A percentile compares a stretch with the other conserved stretches of the same genome.
phyloP scores from a whole-genome alignment of 2,329 filamentous ascomycete species.

The Phyllachora maydis region DNA sequence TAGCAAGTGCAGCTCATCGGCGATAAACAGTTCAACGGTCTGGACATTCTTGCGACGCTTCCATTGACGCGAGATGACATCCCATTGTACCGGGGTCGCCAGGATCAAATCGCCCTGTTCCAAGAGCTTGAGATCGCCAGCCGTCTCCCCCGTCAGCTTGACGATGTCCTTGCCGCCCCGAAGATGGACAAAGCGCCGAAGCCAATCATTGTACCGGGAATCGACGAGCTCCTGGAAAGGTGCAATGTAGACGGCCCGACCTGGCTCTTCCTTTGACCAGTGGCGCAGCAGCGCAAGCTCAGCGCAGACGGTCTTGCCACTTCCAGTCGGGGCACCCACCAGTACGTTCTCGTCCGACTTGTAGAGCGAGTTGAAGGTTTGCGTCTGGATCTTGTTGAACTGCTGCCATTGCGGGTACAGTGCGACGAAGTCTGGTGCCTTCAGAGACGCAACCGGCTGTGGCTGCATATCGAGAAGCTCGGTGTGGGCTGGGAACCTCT shows the following conservation, averaged over 20 bases:
- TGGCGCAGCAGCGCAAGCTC: constrained; percentile 83
- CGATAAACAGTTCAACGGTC: constrained; percentile 75
- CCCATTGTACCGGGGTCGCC: constrained; percentile 88
- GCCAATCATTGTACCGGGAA: constrained; percentile 65
- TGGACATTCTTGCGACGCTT: constrained; percentile 91
- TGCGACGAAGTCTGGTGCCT: constrained; percentile 60
- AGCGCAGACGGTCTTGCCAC: constrained; percentile 90
- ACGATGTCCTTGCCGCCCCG: constrained; percentile 75
- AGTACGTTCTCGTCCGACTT: constrained; percentile 87
- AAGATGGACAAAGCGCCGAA: constrained; percentile 49
- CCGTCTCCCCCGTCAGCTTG: constrained; percentile 84
- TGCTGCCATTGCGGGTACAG: constrained; percentile 69
- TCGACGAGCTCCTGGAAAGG: constrained; percentile 91
- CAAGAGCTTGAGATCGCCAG: constrained; percentile 72
- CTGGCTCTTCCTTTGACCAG: constrained; percentile 53
- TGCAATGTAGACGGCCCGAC: constrained; percentile 80
- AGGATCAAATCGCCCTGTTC: constrained; percentile 77
- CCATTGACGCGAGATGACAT: constrained; percentile 89
- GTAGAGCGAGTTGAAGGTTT: constrained; percentile 87
- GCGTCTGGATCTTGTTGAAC: constrained; percentile 96
- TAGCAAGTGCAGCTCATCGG: constrained; percentile 86
- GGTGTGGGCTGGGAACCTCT: constrained; percentile 89
- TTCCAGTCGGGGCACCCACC: constrained; percentile 78
- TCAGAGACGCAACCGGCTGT: constrained; percentile 71
- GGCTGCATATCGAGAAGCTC: constrained; percentile 82